Conservation (phyloP, 2,329 filamentous ascomycete genomes). For the Chaetoscypha palmicola region DNA sequence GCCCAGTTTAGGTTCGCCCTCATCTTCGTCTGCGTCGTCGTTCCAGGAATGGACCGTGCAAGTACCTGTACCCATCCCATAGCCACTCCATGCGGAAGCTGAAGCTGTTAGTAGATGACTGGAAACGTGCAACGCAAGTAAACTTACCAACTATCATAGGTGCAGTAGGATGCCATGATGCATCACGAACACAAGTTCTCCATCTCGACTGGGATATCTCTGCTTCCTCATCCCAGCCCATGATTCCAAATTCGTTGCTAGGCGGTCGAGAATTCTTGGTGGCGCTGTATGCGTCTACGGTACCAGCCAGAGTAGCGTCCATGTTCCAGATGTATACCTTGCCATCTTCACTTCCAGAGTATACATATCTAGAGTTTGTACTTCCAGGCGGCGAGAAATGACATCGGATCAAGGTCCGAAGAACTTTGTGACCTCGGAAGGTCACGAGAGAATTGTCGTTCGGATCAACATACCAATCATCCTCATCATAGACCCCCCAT, state of each 20-base stretch:
- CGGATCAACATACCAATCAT: constrained; percentile 64
- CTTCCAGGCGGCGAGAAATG: constrained; percentile 87
- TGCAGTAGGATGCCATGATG: constrained; percentile 64
- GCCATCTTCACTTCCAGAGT: constrained; percentile 84
- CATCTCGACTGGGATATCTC: constrained; percentile 34
- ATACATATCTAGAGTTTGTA: constrained; percentile 87
- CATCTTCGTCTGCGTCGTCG: constrained; percentile 49
- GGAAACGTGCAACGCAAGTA: too few species aligned
- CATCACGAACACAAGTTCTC: constrained; percentile 65
- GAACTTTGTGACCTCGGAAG: constrained; percentile 82
- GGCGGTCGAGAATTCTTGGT: constrained; percentile 56
- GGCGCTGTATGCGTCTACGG: constrained; percentile 68
- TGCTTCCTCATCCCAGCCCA: constrained; percentile 22
- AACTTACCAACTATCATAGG: constrained; percentile 48
- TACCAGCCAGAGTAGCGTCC: constrained; percentile 74
- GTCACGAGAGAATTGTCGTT: constrained; percentile 89
- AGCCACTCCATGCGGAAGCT: constrained; percentile 66
- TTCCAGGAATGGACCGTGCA: constrained; percentile 64
- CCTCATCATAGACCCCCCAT: constrained; percentile 56
- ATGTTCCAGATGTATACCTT: constrained; percentile 89
- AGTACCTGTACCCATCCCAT: constrained; percentile 56
- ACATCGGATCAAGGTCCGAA: constrained; percentile 86
- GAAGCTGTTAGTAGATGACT: too few species aligned
- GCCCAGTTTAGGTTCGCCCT: constrained; percentile 45
- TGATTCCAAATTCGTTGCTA: constrained; percentile 30